These are phyloP conservation scores for Aureobasidium subglaciale DNA, from an alignment of 2,329 filamentous ascomycete species.

Conservation along the genomic window DNA sequence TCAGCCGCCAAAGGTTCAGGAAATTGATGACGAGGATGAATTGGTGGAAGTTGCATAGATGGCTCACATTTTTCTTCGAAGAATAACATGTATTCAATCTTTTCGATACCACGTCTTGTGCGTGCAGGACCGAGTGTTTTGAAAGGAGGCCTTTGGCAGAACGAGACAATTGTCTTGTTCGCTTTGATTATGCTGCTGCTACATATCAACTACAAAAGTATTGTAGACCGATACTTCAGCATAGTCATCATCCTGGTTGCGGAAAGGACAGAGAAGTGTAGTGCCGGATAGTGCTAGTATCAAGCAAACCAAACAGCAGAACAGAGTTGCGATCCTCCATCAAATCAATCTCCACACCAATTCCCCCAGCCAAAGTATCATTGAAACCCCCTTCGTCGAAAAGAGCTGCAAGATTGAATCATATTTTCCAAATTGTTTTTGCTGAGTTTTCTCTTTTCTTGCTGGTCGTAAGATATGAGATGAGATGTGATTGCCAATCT, in stretches of 20 bases:
- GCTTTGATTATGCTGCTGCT: background rate
- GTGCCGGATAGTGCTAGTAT: too few relatives aligned
- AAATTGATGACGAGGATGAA: slow-evolving; percentile 34
- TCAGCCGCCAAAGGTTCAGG: slow-evolving; percentile 35
- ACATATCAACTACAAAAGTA: background rate
- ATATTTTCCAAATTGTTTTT: background rate
- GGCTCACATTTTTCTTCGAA: too few relatives aligned
- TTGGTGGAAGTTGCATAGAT: slow-evolving; percentile 33
- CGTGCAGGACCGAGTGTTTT: too few relatives aligned
- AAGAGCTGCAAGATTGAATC: background rate
- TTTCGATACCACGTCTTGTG: too few relatives aligned
- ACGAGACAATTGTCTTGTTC: background rate
- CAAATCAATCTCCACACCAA: background rate
- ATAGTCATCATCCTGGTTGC: background rate
- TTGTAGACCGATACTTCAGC: background rate
- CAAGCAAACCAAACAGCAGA: too few relatives aligned
- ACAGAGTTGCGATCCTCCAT: background rate
- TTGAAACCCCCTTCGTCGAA: background rate
- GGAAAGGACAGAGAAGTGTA: background rate
- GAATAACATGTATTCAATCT: too few relatives aligned
- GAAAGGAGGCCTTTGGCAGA: too few relatives aligned
- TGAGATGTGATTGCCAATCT: too few relatives aligned
- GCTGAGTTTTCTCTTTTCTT: background rate
- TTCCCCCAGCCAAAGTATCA: background rate
- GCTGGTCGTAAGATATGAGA: background rate